phyloP scores from a whole-genome alignment of 805 yeast species.

The Candida koratica region DNA sequence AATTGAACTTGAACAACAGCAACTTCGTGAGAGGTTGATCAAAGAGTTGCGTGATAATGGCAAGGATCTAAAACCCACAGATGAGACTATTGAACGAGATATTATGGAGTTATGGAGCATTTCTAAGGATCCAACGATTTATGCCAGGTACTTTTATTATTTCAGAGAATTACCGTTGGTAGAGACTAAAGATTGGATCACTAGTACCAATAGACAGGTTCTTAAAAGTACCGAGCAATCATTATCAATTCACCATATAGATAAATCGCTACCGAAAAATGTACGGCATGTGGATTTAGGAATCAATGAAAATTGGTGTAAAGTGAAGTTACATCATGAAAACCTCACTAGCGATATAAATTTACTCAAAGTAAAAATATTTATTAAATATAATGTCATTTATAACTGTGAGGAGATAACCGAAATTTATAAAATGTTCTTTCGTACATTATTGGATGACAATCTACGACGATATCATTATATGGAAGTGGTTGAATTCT shows the following conservation, averaged over 20 bases:
- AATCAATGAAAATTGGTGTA: neutral
- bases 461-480: slow-evolving; percentile 21
- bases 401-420: neutral
- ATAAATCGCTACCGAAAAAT: neutral
- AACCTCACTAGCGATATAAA: slow-evolving; percentile 9
- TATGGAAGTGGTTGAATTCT: slow-evolving; percentile 6
- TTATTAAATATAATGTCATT: slow-evolving; percentile 3
- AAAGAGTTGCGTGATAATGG: neutral
- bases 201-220: neutral
- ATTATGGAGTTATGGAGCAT: neutral
- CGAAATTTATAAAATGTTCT: slow-evolving; percentile 10
- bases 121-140: neutral
- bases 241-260: neutral
- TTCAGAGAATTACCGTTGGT: neutral
- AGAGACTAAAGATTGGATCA: neutral
- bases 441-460: slow-evolving; percentile 24
- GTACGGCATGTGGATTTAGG: neutral
- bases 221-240: neutral
- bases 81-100: neutral
- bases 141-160: slow-evolving; percentile 9
- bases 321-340: slow-evolving; percentile 10
- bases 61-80: neutral
- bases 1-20: too few species aligned
- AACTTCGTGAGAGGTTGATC: too few species aligned
- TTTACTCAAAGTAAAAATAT: slow-evolving; percentile 7